Evolutionary conservation across 2,329 filamentous ascomycete genomes (phyloP).

Genomic region (Claviceps sp.): DNA sequence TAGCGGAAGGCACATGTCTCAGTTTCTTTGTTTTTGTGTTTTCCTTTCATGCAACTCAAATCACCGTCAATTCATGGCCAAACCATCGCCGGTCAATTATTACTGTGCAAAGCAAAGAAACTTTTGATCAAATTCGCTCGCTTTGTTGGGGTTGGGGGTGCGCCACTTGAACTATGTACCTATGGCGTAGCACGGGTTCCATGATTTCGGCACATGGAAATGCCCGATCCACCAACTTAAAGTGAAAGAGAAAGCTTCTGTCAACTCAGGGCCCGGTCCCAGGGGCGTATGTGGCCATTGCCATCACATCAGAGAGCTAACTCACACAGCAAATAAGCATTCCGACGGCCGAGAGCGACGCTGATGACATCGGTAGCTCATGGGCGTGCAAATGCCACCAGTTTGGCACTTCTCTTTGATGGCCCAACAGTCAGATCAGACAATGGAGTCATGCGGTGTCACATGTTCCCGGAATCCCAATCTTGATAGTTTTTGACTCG

Average conservation of each 20-base stretch:
- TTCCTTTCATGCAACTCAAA: too few relatives aligned
- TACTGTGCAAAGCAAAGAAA: too few relatives aligned
- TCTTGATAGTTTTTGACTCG: not conserved
- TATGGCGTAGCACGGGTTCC: not conserved
- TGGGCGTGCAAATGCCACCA: too few relatives aligned
- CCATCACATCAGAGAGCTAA: not conserved
- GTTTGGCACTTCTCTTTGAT: not conserved
- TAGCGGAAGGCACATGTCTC: too few relatives aligned
- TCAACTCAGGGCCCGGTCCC: not conserved
- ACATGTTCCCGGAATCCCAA: not conserved
- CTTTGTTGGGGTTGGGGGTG: not conserved
- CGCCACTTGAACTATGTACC: not conserved
- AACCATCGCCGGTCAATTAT: too few relatives aligned
- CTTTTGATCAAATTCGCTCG: not conserved
- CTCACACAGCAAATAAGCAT: not conserved
- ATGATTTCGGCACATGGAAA: not conserved
- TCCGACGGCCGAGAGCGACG: not conserved
- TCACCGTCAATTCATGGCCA: not conserved
- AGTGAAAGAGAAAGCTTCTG: not conserved
- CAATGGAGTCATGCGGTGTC: slow-evolving; percentile 1
- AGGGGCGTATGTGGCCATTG: not conserved
- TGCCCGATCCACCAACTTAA: not conserved
- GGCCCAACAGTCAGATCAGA: not conserved
- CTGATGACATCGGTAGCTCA: too few relatives aligned
- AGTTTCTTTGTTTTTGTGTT: too few relatives aligned